phyloP scores from a whole-genome alignment of 768 basidiomycete genomes.

The Chalciporus piperatus region DNA sequence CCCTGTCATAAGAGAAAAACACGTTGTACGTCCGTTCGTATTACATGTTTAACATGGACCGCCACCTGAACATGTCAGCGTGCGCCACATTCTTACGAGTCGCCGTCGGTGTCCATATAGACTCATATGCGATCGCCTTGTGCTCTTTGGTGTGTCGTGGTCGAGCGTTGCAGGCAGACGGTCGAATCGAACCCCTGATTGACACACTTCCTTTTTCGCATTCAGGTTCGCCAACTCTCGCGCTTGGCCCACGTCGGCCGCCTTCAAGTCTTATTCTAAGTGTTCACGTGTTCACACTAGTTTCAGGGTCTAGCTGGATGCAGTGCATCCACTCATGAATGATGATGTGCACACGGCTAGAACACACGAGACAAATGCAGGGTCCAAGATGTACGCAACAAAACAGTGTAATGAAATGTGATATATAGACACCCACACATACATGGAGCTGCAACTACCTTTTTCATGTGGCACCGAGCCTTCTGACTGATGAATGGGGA shows the following conservation, averaged over 20 bases:
- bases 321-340: constrained; percentile 18
- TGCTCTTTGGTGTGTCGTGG: background rate
- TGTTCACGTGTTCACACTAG: constrained; percentile 8
- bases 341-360: constrained; percentile 18
- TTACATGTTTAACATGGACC: constrained; percentile 18
- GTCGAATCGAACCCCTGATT: constrained; percentile 10
- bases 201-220: constrained; percentile 3
- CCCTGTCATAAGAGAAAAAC: constrained; percentile 1
- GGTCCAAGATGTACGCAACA: constrained; percentile 15
- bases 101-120: constrained; percentile 5
- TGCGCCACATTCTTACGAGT: constrained; percentile 4
- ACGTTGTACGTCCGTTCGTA: constrained; percentile 16
- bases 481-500: constrained; percentile 12
- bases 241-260: background rate
- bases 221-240: background rate
- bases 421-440: constrained; percentile 23
- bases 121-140: background rate
- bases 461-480: constrained; percentile 15
- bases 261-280: constrained; percentile 1
- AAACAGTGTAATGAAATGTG: constrained; percentile 25
- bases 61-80: constrained; percentile 11
- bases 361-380: constrained; percentile 21
- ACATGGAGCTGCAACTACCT: constrained; percentile 16
- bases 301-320: constrained; percentile 23
- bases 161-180: background rate